Conservation (phyloP, 139 green algal genomes). For the Micractinium conductrix region DNA sequence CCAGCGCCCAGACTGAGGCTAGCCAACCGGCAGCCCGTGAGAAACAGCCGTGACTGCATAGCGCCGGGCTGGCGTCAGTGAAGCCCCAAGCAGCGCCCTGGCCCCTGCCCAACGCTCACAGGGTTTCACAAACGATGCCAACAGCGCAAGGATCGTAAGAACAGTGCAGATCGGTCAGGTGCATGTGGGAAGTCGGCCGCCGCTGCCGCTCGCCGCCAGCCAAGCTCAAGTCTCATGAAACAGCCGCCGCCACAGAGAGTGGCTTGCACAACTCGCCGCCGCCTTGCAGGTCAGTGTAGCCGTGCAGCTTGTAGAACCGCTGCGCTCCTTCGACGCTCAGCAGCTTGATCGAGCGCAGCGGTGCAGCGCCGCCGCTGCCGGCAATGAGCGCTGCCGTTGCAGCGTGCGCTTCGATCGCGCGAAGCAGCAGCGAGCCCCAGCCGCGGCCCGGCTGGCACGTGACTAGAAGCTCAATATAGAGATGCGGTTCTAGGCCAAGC, state of each 20-base stretch:
- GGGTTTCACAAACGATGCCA: too few relatives aligned
- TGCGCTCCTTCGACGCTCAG: conserved; percentile 36
- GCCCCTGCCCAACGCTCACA: too few relatives aligned
- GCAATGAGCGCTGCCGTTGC: too few relatives aligned
- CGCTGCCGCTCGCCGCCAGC: background rate
- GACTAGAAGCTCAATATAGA: conserved; percentile 40
- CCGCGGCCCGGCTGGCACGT: conserved; percentile 28
- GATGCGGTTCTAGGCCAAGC: conserved; percentile 3
- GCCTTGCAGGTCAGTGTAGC: conserved; percentile 23
- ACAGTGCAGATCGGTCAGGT: too few relatives aligned
- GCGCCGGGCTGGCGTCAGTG: too few relatives aligned
- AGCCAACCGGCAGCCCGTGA: too few relatives aligned
- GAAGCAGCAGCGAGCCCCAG: conserved; percentile 35
- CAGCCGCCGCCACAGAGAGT: conserved; percentile 18
- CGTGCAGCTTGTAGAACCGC: conserved; percentile 26
- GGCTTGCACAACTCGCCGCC: conserved; percentile 41
- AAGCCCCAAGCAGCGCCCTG: too few relatives aligned
- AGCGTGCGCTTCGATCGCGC: conserved; percentile 32
- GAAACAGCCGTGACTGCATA: too few relatives aligned
- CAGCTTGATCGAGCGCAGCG: conserved; percentile 28
- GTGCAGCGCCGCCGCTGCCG: too few relatives aligned
- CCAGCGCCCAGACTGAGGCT: too few relatives aligned
- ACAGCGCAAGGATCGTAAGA: too few relatives aligned
- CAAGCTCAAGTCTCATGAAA: background rate
- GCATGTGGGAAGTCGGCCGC: too few relatives aligned